Conservation (phyloP, 441 rosid species). For the Melastoma candidum region DNA sequence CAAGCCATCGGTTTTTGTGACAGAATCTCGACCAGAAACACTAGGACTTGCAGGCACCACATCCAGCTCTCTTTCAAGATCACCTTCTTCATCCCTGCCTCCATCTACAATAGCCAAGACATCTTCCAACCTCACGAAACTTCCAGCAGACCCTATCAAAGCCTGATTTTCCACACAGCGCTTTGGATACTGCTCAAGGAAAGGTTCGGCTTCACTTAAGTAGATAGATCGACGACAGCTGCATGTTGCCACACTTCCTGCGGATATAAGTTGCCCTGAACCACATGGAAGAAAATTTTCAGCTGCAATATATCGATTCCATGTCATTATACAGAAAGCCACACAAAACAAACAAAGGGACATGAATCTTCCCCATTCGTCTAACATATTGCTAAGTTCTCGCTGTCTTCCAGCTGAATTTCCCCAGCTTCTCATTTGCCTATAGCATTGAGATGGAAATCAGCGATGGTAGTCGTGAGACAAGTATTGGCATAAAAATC, state of each 20-base stretch:
- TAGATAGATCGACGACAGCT: constrained; percentile 63
- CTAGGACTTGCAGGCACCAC: constrained; percentile 36
- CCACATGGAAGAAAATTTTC: constrained; percentile 12
- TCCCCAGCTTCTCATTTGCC: constrained; percentile 94
- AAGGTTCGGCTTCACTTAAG: constrained; percentile 92
- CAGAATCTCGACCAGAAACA: constrained; percentile 37
- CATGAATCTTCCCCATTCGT: constrained; percentile 66
- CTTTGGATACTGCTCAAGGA: constrained; percentile 79
- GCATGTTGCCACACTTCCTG: constrained; percentile 62
- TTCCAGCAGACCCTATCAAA: constrained; percentile 90
- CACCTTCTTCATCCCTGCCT: constrained; percentile 87
- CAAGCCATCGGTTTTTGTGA: constrained; percentile 65
- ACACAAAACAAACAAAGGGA: constrained; percentile 13
- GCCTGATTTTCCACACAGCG: constrained; percentile 62
- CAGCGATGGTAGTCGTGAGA: no score
- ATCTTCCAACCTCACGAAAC: constrained; percentile 58
- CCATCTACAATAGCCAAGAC: constrained; percentile 78
- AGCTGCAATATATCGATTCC: constrained; percentile 4
- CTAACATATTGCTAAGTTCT: constrained; percentile 86
- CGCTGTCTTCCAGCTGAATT: constrained; percentile 76
- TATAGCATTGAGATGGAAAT: constrained; percentile 20
- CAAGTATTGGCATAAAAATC: no score
- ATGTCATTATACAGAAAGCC: constrained; percentile 4
- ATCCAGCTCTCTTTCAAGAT: constrained; percentile 49
- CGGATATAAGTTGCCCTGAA: constrained; percentile 67